Base-by-base conservation (phyloP, 1,284 basidiomycete genomes). In the Jaminaea rosea region DNA sequence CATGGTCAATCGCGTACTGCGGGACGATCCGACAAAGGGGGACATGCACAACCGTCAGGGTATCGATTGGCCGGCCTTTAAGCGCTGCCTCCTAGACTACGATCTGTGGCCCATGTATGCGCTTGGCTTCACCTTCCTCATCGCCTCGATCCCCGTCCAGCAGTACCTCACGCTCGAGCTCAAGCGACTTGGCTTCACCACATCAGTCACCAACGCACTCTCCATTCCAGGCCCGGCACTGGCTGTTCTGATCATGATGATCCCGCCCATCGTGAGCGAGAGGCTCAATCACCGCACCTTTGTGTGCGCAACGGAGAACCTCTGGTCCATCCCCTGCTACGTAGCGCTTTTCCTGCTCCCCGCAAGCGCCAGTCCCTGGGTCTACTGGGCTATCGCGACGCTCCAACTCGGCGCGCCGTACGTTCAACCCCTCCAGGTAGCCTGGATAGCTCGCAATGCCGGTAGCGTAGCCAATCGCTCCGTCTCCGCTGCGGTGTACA, bases 31-130 rank as follows among this genome's bases (percentile, higher is more conserved):
- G 3, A 64, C 64, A 84, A 85, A 76, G 80, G 76, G 23, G 76
- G 77, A 37, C 54, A 86, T 86, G 84, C 84, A 86, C 73, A 87
- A 87, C 57, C 81, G 85, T 26, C 79, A 87, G 71, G 82, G 81
- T 4, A 26, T 54, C 21, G 26, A 39, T 31, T 50, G 26, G 39
- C 13, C 24, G 23, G 26, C 15, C n/a, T 54, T 54, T 13, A 44
- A 4, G 26, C 27, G 24, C 15, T 31, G 34, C 26, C 45, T 54
- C 8, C 11, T 26, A 4, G 52, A 54, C 34, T 54, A 46, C 26
- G 46, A 54, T 29, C 8, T 54, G 23, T 54, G 49, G 49, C 52
- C 52, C 4, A 21, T 54, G 24, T 54, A 52, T 19, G 13, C 50
- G 15, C 31, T 45, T 21, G 52, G 52, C 19, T 17, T 54, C 10